phyloP scores from a whole-genome alignment of 805 yeast genomes.

The Pachysolen tannophilus region DNA sequence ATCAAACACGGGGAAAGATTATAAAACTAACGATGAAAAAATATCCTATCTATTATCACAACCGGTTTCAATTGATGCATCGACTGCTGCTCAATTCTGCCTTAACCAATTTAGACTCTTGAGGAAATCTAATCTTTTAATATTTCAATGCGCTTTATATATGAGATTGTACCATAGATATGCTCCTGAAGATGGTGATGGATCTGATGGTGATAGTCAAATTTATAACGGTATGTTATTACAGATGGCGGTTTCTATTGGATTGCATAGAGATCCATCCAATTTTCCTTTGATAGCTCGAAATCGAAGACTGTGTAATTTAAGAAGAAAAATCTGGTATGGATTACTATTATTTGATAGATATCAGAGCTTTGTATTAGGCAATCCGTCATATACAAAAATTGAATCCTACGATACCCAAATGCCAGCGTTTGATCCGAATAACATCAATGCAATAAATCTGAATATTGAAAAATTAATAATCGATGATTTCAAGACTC shows the following conservation, averaged over 20 bases:
- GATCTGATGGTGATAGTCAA: constrained; percentile 36
- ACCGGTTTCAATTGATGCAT: constrained; percentile 32
- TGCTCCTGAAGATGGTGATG: constrained; percentile 43
- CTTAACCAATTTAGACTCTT: constrained; percentile 36
- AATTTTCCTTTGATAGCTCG: constrained; percentile 23
- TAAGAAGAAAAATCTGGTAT: constrained; percentile 57
- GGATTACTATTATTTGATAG: constrained; percentile 37
- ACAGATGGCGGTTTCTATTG: constrained; percentile 63
- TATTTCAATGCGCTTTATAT: constrained; percentile 37
- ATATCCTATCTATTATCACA: constrained; percentile 18
- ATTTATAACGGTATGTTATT: constrained; percentile 45
- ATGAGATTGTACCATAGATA: constrained; percentile 33
- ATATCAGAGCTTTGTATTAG: constrained; percentile 36
- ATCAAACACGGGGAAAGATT: background rate
- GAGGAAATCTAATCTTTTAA: constrained; percentile 32
- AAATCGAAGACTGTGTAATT: constrained; percentile 26
- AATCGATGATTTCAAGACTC: background rate
- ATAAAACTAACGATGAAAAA: background rate
- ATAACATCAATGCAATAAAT: background rate
- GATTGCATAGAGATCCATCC: constrained; percentile 62
- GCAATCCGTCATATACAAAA: constrained; percentile 34
- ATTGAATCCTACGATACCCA: constrained; percentile 41
- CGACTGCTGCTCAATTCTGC: constrained; percentile 38
- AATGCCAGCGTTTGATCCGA: constrained; percentile 27
- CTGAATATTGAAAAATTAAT: background rate